Base-by-base conservation (phyloP, 2,329 filamentous ascomycete species). In the Fusarium sp. region DNA sequence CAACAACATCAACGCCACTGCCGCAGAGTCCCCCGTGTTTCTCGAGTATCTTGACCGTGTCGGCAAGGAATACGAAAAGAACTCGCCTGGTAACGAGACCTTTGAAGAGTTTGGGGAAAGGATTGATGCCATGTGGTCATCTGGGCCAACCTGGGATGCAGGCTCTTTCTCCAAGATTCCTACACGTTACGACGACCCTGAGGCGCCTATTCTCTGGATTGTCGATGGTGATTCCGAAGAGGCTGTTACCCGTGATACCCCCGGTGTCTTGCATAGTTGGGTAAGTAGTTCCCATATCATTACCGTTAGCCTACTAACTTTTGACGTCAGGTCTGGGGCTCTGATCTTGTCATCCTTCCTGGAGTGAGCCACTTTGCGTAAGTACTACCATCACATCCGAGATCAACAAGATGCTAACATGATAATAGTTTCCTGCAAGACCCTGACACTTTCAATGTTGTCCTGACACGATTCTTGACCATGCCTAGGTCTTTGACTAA, bases 331-430 rank as follows among this genome's bases (percentile, higher is more conserved):
- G 41, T 58, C 12, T 58, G 57, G 57, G 31, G 52, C 3, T 60
- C 57, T 13, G 52, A 60, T 2, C 57, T 48, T 7, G 1, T 58
- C 6, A 26, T 60, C 3, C 26, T 60, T 0, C 57, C 52, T 3
- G 57, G 57, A 31, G 57, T 60, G 2, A 60, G 57, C 42, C 56
- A 59, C 34, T 59, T 59, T 57, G 56, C 56, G 56, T 30, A 45
- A 57, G 56, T 53, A n/a, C 19, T 2, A 8, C 14, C n/a, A 12
- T 5, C 1, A 16, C 0, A 18, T 12, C 0, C 7, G 34, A 37
- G 18, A 37, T 6, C 9, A 37, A n/a, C 18, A n/a, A 3, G 16
- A 12, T n/a, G 9, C 6, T 58, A n/a, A 59, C 16, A 3, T 1
- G 7, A 12, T 0, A 3, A 2, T 2, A 59, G 57, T 7, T 59